Base-by-base conservation (phyloP, 805 yeast species). In the Candida michaelii region DNA sequence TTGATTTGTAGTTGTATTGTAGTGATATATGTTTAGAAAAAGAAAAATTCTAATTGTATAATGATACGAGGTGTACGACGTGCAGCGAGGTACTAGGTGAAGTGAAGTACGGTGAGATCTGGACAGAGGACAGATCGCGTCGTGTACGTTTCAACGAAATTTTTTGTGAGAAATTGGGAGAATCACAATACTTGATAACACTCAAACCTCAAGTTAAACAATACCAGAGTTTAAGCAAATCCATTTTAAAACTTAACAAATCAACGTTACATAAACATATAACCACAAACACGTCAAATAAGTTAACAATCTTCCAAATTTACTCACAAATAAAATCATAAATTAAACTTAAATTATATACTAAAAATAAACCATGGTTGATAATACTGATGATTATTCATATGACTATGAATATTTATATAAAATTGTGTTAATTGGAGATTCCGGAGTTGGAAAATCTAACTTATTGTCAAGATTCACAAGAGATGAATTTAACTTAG, bases 361-460 rank as follows among this genome's bases (percentile, higher is more conserved):
- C 5, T 21, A 21, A 21, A 21, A 21, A 21, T 21, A 21, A 29
- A 14, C 18, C 14, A 59, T 65, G 71, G 58, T 65, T 18, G 73
- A 68, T 40, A 66, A 65, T 45, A 65, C 73, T 12, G 75, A 69
- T 54, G 74, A 69, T 54, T 70, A 67, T 56, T 66, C 73, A 38
- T 69, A 69, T 53, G 95, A 86, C 55, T 86, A 93, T 78, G 98
- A 91, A 65, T 90, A 85, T 66, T 78, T 91, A 48, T 91, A 90
- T 76, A 91, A 90, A 76, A 89, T 93, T 53, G 98, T 91, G 30
- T 78, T 91, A 62, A 91, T 93, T 63, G 98, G 98, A 35, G 98
- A 93, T 65, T 87, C 96, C 10, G 95, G 97, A 43, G 98, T 93
- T 39, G 99, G 99, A 46, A 91, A 91, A 64, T 88, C 97, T 57